phyloP scores from a whole-genome alignment of 768 basidiomycete species.

The Mycena rebaudengoi region DNA sequence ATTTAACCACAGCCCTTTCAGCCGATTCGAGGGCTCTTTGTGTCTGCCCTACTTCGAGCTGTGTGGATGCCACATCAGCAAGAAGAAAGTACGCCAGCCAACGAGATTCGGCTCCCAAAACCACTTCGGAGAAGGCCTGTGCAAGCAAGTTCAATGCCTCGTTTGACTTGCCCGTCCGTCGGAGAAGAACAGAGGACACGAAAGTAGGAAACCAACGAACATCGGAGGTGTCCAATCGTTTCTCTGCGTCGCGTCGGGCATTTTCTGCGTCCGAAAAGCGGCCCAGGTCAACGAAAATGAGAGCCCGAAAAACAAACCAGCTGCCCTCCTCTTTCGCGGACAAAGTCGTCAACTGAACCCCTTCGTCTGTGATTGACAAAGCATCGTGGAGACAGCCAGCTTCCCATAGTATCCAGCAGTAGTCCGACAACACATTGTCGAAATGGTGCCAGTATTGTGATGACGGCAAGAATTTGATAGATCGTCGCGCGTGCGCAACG shows the following conservation, averaged over 20 bases:
- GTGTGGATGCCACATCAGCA: neutral
- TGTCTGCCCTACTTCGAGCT: neutral
- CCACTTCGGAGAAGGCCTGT: neutral
- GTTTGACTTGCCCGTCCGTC: neutral
- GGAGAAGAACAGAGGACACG: neutral
- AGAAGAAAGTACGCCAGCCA: neutral
- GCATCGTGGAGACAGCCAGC: neutral
- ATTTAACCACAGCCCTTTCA: neutral
- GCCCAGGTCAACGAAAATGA: constrained; percentile 4
- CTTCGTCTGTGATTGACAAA: neutral
- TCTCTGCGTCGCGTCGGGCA: neutral
- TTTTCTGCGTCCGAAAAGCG: neutral
- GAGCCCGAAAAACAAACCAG: neutral
- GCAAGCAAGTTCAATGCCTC: neutral
- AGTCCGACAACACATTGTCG: neutral
- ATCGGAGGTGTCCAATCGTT: neutral
- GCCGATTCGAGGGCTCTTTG: neutral
- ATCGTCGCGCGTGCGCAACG: neutral
- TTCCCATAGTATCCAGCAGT: neutral
- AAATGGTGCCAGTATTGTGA: neutral
- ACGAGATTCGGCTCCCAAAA: neutral
- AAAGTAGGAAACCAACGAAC: neutral
- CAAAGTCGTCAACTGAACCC: neutral
- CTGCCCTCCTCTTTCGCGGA: too few relatives aligned
- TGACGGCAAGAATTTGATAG: neutral